Evolutionary conservation across 495 filamentous ascomycete genomes (phyloP), one percentile per base, ranked within the genome.

Genomic region (Xylaria palmicola): DNA sequence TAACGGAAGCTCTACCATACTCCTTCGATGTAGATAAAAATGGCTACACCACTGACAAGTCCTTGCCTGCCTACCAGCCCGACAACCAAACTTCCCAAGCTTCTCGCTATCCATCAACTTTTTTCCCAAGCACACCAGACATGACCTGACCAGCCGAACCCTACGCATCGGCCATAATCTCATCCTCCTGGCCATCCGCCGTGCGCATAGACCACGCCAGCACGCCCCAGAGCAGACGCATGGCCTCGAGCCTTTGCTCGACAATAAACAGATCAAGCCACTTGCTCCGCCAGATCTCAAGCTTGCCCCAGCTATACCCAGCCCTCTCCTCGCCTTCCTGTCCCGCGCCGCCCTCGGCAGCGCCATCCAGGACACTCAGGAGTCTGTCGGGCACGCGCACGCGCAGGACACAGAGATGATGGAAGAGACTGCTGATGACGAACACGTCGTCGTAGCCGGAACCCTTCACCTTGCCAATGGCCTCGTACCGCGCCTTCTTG

Each of bases 251-350:
- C 17, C 92, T 78, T 22, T 96, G 88, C 32, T 87, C 80, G 3
- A 73, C 69, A 58, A 85, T 68, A 56, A 94, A 86, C 19, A 97
- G 71, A 67, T 97, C 88, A 66, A 83, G 91, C 92, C 92, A 97
- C 55, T 73, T 77, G 39, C 86, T 91, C 45, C 91, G 82, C 68
- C 85, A 81, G 34, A 93, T 75, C 63, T 85, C 81, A 15, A 89
- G 74, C 52, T 72, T 74, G 43, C 86, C 85, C 81, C 81, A 83
- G 56, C 73, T 74, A 60, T 62, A 65, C 13, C 48, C 34, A 55
- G 63, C 52, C 60, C 65, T 22, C 6, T 30, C 24, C 13, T 39
- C 51, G 12, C 30, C 32, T 22, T 40, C 56, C 2, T 43, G 37
- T 15, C 24, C 29, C 2, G 36, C 66, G 12, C 27, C 30, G 30